Evolutionary conservation across 176 grass and related monocot genomes (phyloP).

Genomic region (Aegilops bicornis): DNA sequence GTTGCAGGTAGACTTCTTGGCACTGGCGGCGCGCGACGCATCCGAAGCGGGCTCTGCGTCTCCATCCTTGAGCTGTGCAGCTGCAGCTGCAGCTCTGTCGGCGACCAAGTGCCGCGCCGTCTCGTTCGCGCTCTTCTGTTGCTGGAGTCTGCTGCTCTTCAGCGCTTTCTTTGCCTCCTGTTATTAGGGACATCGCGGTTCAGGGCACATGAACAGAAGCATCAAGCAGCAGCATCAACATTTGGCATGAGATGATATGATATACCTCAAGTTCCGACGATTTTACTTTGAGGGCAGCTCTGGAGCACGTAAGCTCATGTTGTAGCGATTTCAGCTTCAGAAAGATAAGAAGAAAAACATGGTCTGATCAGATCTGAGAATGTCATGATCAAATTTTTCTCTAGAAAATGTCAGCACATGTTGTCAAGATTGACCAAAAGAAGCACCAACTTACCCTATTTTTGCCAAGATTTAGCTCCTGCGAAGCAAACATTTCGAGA

Average conservation of each 20-base stretch:
- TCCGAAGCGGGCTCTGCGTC: constrained; percentile 26
- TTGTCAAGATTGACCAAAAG: constrained; percentile 7
- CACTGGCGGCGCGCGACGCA: background rate
- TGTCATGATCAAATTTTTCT: background rate
- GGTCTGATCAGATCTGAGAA: constrained; percentile 4
- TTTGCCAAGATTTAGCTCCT: constrained; percentile 55
- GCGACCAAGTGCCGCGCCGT: background rate
- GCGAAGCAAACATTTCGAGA: constrained; percentile 2
- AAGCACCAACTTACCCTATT: constrained; percentile 36
- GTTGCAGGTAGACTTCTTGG: constrained; percentile 30
- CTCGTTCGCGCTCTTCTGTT: constrained; percentile 22
- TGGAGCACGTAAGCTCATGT: constrained; percentile 53
- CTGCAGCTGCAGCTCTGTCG: constrained; percentile 3
- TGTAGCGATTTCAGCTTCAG: constrained; percentile 52
- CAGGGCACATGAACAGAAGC: background rate
- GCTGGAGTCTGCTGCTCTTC: constrained; percentile 3
- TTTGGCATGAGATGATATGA: background rate
- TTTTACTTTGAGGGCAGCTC: constrained; percentile 45
- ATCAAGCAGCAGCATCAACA: background rate
- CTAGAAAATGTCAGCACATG: background rate
- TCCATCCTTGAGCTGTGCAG: constrained; percentile 20
- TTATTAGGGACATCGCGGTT: background rate
- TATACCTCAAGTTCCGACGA: constrained; percentile 50
- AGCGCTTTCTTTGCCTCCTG: constrained; percentile 44
- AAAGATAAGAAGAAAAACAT: background rate